Evolutionary conservation across 2,329 filamentous ascomycete species (phyloP).

Genomic region (Ambrosiella beaveri): DNA sequence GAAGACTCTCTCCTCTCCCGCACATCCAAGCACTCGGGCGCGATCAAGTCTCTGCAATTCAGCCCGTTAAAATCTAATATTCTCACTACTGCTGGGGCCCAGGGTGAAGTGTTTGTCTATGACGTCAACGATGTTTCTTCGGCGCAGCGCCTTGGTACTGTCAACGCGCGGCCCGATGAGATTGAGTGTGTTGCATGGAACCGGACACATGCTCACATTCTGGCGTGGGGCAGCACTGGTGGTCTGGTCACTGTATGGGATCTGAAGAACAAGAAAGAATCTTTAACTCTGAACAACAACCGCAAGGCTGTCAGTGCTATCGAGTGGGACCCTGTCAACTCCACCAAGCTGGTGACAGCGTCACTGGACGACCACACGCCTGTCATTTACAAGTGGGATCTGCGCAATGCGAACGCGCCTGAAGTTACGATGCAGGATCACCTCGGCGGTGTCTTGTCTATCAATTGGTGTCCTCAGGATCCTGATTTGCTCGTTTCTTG

Average conservation of each 20-base stretch:
- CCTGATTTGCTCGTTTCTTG: slow-evolving; percentile 76
- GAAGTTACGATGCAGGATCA: slow-evolving; percentile 82
- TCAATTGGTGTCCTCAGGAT: slow-evolving; percentile 92
- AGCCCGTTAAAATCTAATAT: slow-evolving; percentile 85
- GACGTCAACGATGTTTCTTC: slow-evolving; percentile 80
- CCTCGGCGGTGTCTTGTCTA: slow-evolving; percentile 77
- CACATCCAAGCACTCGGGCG: slow-evolving; percentile 75
- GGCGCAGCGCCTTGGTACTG: slow-evolving; percentile 75
- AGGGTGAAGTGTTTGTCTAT: slow-evolving; percentile 92
- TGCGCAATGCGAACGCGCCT: slow-evolving; percentile 88
- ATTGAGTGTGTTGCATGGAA: slow-evolving; percentile 98
- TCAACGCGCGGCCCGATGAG: slow-evolving; percentile 78
- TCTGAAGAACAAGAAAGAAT: slow-evolving; percentile 93
- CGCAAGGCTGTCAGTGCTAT: slow-evolving; percentile 89
- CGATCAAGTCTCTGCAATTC: slow-evolving; percentile 91
- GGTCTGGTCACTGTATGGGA: slow-evolving; percentile 98
- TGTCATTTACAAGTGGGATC: slow-evolving; percentile 80
- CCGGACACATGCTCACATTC: slow-evolving; percentile 88
- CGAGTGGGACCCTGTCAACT: slow-evolving; percentile 90
- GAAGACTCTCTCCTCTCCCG: slow-evolving; percentile 65
- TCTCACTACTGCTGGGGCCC: slow-evolving; percentile 78
- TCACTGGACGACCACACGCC: slow-evolving; percentile 80
- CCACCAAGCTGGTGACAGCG: slow-evolving; percentile 84
- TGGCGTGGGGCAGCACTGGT: slow-evolving; percentile 81
- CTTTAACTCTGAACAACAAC: slow-evolving; percentile 85